Evolutionary conservation across 2,329 filamentous ascomycete genomes (phyloP), one percentile per base, ranked within the genome.

Genomic region (Xylariaceae sp.): DNA sequence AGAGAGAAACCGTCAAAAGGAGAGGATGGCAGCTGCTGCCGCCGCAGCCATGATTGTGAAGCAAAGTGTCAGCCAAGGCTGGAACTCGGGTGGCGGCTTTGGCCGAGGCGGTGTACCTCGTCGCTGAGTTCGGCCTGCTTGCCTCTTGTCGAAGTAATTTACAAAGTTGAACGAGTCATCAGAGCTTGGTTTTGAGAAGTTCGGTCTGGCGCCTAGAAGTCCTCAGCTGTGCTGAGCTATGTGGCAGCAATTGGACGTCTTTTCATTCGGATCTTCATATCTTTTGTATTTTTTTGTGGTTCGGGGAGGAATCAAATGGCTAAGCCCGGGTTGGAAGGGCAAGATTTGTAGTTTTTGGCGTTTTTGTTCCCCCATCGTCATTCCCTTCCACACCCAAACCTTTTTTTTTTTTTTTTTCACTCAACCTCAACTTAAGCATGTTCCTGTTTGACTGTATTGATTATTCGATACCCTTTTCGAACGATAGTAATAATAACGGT

Each of bases 31-130:
- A 4, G 91, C 92, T 2, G 85, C 89, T 5, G 88, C 90, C 16
- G 92, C 92, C 1, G 93, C 93, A 4, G 91, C 95, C 60, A 82
- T 91, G 67, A 98, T 98, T 68, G 92, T 98, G 43, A 82, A 86
- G 64, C 91, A 96, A 71, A 97, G 92, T 69, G 79, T 95, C 32
- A 70, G 61, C 45, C 77, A 80, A 58, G 75, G 75, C 29, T 80
- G 74, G 72, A 74, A 70, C 48, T 61, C 67, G 16, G 70, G 64
- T n/a, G 25, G 40, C 12, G 67, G 66, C 57, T 47, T 70, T 62
- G 63, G 67, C 59, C 42, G 68, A 57, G 42, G 65, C 55, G 50
- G 56, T 54, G 47, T 76, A 72, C 76, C 76, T 10, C 65, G 70
- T 56, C 67, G 77, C 58, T 79, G 61, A 67, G 43, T 43, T 37